Evolutionary conservation across 257 asterid genomes (phyloP), one percentile per base, ranked within the genome.

Genomic region (Solanum piurae): DNA sequence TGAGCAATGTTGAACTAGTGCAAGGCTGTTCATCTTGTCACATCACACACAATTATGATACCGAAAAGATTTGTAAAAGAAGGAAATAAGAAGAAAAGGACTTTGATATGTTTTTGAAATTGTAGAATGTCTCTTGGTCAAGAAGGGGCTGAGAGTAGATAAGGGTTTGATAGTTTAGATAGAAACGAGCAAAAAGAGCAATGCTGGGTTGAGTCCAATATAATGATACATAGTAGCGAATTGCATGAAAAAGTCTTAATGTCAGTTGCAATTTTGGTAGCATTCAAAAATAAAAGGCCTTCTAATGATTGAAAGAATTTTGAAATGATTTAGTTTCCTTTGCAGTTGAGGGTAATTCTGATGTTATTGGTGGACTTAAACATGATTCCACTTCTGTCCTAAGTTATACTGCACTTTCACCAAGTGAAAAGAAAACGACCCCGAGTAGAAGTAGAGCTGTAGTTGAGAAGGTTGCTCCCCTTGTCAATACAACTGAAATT

Each of bases 301-400:
- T 23, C 58, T 42, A 21, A 11, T 55, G 34, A 23, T 20, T 1
- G 18, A 20, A 38, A 29, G 79, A 44, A 33, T 27, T 86, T 27
- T 86, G 55, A 86, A 73, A 72, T 72, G 68, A 72, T 73, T 73
- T 46, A 34, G 60, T 34, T 86, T 34, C 89, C 75, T 86, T 89
- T 91, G 94, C 94, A 94, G 98, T 89, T 83, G 87, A 88, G 40
- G 87, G 89, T 84, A 73, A 89, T 89, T 79, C 91, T 86, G 87
- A 89, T 12, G 93, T 85, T 87, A 80, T 69, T 77, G 95, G 86
- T 80, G 90, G 89, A 86, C 76, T 91, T 64, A 49, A 88, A 88
- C 87, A 88, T 88, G 88, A 46, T 83, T 87, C 92, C 69, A 87
- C 86, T 36, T 85, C 88, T 75, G 88, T 73, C 72, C 76, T 86